Conservation (phyloP, 306 rosid species). For the Vigna hirtella region DNA sequence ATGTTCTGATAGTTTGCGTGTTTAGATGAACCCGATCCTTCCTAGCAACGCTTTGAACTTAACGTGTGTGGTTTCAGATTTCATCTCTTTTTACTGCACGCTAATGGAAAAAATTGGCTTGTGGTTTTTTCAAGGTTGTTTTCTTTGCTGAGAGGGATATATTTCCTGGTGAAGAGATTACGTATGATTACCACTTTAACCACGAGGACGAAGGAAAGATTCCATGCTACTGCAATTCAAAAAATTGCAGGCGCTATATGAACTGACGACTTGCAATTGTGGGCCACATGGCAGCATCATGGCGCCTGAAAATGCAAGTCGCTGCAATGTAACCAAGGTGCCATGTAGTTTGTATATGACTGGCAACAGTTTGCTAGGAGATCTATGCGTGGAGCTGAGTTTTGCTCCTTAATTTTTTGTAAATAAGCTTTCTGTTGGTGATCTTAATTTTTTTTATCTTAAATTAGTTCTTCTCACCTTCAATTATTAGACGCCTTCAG, state of each 20-base stretch:
- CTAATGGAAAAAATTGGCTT: neutral
- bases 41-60: neutral
- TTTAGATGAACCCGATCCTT: neutral
- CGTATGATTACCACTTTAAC: constrained; percentile 75
- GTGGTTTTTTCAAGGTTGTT: constrained; percentile 59
- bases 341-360: constrained; percentile 36
- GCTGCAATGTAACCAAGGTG: no score
- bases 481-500: neutral
- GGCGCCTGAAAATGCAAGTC: neutral
- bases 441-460: neutral
- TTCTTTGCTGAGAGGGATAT: constrained; percentile 77
- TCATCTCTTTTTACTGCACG: constrained; percentile 1
- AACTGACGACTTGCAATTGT: constrained; percentile 49
- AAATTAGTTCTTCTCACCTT: neutral
- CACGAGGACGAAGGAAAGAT: constrained; percentile 81
- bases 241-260: constrained; percentile 73
- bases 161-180: constrained; percentile 79
- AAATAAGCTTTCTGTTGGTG: neutral
- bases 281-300: neutral
- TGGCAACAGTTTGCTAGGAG: neutral
- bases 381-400: neutral
- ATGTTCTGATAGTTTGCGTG: neutral
- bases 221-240: constrained; percentile 70
- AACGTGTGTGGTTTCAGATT: neutral
- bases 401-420: neutral